Evolutionary conservation across 805 yeast species (phyloP).

Genomic region (Hanseniaspora valbyensis): DNA sequence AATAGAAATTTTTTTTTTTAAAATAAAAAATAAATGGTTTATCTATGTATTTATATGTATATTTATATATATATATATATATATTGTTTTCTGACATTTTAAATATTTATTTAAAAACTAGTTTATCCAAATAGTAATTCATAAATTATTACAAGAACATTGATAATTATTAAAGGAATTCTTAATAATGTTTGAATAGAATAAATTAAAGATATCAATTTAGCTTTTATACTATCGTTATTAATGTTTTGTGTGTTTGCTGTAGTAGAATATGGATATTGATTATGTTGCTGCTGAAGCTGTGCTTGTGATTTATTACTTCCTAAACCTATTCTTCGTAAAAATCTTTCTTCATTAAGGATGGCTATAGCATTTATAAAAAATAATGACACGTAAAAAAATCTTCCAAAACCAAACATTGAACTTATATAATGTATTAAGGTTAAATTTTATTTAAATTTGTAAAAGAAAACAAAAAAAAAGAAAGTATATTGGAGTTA

Average conservation of each 20-base stretch:
- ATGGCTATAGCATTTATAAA: conserved; percentile 67
- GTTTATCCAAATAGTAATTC: conserved; percentile 57
- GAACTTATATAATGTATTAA: neutral
- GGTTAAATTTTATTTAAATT: neutral
- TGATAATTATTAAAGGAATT: conserved; percentile 61
- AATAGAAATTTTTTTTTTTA: neutral
- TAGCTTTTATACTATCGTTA: conserved; percentile 38
- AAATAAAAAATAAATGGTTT: neutral
- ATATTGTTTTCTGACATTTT: neutral
- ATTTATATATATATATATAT: too few species aligned
- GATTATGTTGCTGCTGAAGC: conserved; percentile 1
- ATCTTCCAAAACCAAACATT: conserved; percentile 48
- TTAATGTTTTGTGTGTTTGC: conserved; percentile 27
- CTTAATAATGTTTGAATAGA: conserved; percentile 69
- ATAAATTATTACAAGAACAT: conserved; percentile 54
- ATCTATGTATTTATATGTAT: too few species aligned
- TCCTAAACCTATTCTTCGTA: conserved; percentile 39
- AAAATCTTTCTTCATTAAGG: conserved; percentile 66
- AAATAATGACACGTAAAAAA: conserved; percentile 44
- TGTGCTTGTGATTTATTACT: conserved; percentile 7
- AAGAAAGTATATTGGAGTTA: too few species aligned
- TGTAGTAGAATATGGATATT: conserved; percentile 16
- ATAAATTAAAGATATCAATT: conserved; percentile 53
- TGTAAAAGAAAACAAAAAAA: too few species aligned
- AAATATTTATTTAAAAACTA: neutral